These are phyloP conservation scores for Ascochyta rabiei DNA, from an alignment of 2,329 filamentous ascomycete genomes.

Conservation along the genomic window DNA sequence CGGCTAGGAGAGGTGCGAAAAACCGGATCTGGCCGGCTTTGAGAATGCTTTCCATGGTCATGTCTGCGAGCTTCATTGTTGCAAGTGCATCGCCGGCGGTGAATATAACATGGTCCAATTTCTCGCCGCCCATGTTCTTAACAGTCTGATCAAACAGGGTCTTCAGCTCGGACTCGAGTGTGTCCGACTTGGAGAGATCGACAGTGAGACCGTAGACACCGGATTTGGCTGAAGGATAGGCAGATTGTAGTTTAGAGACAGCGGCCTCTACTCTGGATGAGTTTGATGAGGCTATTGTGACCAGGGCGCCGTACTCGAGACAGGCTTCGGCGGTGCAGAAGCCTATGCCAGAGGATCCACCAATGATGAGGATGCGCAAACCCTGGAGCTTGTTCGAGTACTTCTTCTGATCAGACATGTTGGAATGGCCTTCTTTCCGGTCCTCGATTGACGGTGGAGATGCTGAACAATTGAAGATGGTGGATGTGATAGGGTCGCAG, in stretches of 20 bases:
- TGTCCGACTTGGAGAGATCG: slow-evolving; percentile 55
- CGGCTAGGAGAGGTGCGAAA: slow-evolving; percentile 59
- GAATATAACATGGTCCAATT: slow-evolving; percentile 63
- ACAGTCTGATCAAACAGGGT: slow-evolving; percentile 52
- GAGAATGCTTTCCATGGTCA: slow-evolving; percentile 51
- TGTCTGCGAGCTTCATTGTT: slow-evolving; percentile 49
- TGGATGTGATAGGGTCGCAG: not conserved
- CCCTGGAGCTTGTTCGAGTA: slow-evolving; percentile 57
- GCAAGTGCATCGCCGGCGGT: slow-evolving; percentile 60
- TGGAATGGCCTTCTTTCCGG: not conserved
- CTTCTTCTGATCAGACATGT: slow-evolving; percentile 50
- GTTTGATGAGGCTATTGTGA: slow-evolving; percentile 67
- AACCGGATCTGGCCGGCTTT: slow-evolving; percentile 58
- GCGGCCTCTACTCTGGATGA: slow-evolving; percentile 56
- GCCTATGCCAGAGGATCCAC: slow-evolving; percentile 69
- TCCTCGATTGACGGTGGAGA: not conserved
- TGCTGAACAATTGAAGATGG: not conserved
- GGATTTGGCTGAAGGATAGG: slow-evolving; percentile 51
- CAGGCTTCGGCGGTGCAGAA: slow-evolving; percentile 64
- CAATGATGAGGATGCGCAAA: slow-evolving; percentile 63
- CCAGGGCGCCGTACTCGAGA: slow-evolving; percentile 61
- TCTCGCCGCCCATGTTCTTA: slow-evolving; percentile 30
- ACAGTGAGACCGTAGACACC: slow-evolving; percentile 54
- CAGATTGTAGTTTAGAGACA: slow-evolving; percentile 51
- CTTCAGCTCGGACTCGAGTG: slow-evolving; percentile 56